Base-by-base conservation (phyloP, 164 flowering plant genomes). In the Hamamelis virginiana region DNA sequence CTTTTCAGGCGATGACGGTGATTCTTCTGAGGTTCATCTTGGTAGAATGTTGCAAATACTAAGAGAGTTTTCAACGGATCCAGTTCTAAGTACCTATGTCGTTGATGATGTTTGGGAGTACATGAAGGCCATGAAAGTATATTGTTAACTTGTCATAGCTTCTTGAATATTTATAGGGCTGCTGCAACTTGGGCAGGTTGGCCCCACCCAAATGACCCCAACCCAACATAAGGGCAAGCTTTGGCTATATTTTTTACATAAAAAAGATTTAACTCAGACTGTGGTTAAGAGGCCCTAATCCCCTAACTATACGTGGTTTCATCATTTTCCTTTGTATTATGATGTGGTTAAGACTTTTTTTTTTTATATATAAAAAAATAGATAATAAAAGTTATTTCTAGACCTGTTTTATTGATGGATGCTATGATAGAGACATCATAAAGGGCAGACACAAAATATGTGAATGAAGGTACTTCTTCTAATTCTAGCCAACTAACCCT, bases 31-130 rank as follows among this genome's bases (percentile, higher is more conserved):
- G 81, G 87, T 90, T 73, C 93, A 89, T 85, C 83, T 91, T 46
- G 83, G 86, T 68, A 87, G 98, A 83, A 86, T 93, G 90, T 76
- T 96, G 84, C 96, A 89, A 76, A 96, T 96, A 77, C 77, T 96
- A 19, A 79, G 91, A 72, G 97, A 92, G 76, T 95, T 92, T 72
- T 84, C 97, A 23, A 70, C 86, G 52, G 97, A 91, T 77, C 92
- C 89, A 65, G 87, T 94, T 59, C 74, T 95, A 56, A 84, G 85
- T 71, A 79, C 78, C 45, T 95, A 95, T 78, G 98, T 92, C 72
- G 88, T 95, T 70, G 98, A 95, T 82, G 97, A 95, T 83, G 86
- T 92, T 47, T 94, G 97, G 97, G 98, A 92, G 72, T 91, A 87
- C 83, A 94, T 94, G 98, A 84, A 83, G 26, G 95, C 98, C 66